Evolutionary conservation across 2,329 filamentous ascomycete genomes (phyloP).

Genomic region (Sclerotinia minor): DNA sequence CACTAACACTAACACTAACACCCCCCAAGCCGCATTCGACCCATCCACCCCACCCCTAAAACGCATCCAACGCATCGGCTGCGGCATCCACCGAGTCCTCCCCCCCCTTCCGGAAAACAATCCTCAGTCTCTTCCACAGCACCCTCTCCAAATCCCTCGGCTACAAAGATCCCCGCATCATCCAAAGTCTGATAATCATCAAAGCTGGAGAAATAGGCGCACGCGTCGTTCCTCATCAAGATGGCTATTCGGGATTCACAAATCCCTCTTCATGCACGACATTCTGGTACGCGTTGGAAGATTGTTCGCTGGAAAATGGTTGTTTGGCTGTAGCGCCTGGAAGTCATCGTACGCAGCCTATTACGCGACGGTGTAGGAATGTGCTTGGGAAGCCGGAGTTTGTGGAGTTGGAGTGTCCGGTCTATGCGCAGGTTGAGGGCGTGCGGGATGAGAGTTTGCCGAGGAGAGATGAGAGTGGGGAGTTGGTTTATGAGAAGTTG

Average conservation of each 20-base stretch:
- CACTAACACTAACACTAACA: background rate
- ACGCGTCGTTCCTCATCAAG: slow-evolving; percentile 9
- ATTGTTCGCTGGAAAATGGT: slow-evolving; percentile 8
- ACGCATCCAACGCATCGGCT: slow-evolving; percentile 17
- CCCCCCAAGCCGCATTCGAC: background rate
- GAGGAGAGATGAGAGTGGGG: background rate
- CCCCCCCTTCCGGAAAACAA: slow-evolving; percentile 3
- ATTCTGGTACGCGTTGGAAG: slow-evolving; percentile 18
- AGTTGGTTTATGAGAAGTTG: slow-evolving; percentile 12
- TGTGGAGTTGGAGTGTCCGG: background rate
- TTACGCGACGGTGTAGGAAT: slow-evolving; percentile 1
- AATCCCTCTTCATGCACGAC: slow-evolving; percentile 11
- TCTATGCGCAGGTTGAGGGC: background rate
- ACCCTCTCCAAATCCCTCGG: slow-evolving; percentile 1
- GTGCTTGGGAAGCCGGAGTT: background rate
- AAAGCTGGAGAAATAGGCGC: slow-evolving; percentile 14
- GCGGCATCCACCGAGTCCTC: slow-evolving; percentile 14
- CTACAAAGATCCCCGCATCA: slow-evolving; percentile 8
- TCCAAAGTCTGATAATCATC: slow-evolving; percentile 15
- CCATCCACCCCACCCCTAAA: background rate
- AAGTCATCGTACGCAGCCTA: background rate
- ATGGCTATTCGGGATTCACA: slow-evolving; percentile 19
- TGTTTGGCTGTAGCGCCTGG: slow-evolving; percentile 11
- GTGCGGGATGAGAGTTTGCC: background rate
- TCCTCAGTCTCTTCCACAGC: background rate